phyloP scores from a whole-genome alignment of 768 basidiomycete species.

The Lactarius psammicola region DNA sequence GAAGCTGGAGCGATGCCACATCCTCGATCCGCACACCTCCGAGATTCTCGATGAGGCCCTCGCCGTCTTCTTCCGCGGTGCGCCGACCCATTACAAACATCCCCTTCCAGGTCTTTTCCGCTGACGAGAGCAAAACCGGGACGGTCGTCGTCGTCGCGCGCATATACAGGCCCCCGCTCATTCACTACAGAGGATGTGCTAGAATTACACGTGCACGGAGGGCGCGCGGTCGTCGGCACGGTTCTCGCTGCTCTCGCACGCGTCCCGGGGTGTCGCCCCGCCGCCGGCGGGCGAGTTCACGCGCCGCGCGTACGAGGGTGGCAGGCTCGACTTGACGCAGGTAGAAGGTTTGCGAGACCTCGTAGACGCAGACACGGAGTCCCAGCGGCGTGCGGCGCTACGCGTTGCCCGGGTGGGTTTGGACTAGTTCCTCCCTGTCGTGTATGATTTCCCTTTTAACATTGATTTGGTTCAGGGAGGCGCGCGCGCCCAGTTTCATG shows the following conservation, averaged over 20 bases:
- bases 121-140: not conserved
- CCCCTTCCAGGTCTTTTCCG: not conserved
- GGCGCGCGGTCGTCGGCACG: conserved; percentile 73
- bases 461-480: conserved; percentile 50
- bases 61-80: conserved; percentile 79
- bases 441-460: not conserved
- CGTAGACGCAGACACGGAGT: conserved; percentile 85
- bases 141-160: too few species aligned
- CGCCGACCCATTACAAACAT: conserved; percentile 21
- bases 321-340: conserved; percentile 82
- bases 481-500: conserved; percentile 57
- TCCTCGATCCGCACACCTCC: conserved; percentile 59
- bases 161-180: conserved; percentile 69
- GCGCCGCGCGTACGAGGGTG: conserved; percentile 74
- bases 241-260: conserved; percentile 61
- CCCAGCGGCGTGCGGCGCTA: conserved; percentile 72
- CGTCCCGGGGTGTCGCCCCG: conserved; percentile 67
- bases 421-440: not conserved
- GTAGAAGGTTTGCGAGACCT: conserved; percentile 87
- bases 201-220: conserved; percentile 87
- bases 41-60: conserved; percentile 77
- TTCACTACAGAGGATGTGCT: conserved; percentile 82
- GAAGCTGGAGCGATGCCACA: conserved; percentile 65
- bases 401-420: conserved; percentile 61
- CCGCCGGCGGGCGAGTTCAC: conserved; percentile 90